Conservation (phyloP, 2,329 filamentous ascomycete species). For the Phialophora chinensis region DNA sequence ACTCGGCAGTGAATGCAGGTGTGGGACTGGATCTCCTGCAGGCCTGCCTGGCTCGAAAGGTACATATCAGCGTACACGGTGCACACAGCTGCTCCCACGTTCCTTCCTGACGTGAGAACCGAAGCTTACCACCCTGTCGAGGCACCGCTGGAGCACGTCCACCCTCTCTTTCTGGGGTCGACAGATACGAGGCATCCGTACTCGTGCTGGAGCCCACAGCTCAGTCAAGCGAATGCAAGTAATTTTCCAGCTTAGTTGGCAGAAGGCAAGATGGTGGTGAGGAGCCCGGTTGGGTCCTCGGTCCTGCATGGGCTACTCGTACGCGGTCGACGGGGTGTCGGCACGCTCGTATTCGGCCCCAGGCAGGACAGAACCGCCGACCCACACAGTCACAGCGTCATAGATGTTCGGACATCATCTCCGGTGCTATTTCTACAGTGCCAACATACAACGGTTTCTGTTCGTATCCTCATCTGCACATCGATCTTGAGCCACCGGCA, state of each 20-base stretch:
- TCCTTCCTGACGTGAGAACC: slow-evolving; percentile 14
- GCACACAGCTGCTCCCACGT: neutral
- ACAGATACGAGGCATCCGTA: slow-evolving; percentile 5
- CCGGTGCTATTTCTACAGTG: neutral
- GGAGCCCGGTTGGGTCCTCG: no score
- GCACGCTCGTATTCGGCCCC: neutral
- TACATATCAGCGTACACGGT: neutral
- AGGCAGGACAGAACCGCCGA: neutral
- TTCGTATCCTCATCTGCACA: neutral
- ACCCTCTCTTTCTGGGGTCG: neutral
- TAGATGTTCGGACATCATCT: slow-evolving; percentile 2
- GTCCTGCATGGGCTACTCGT: neutral
- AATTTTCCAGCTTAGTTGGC: slow-evolving; percentile 4
- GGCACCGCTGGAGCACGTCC: neutral
- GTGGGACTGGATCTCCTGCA: neutral
- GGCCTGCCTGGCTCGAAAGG: slow-evolving; percentile 6
- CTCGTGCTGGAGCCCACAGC: slow-evolving; percentile 6
- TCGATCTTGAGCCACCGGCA: neutral
- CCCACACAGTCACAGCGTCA: slow-evolving; percentile 2
- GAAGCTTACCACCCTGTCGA: neutral
- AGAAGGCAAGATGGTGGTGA: neutral
- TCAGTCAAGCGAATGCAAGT: slow-evolving; percentile 12
- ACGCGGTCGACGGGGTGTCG: neutral
- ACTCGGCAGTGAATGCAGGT: neutral
- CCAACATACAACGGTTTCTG: neutral